Conservation (phyloP, 208 protist genomes). For the Acanthamoeba triangularis region DNA sequence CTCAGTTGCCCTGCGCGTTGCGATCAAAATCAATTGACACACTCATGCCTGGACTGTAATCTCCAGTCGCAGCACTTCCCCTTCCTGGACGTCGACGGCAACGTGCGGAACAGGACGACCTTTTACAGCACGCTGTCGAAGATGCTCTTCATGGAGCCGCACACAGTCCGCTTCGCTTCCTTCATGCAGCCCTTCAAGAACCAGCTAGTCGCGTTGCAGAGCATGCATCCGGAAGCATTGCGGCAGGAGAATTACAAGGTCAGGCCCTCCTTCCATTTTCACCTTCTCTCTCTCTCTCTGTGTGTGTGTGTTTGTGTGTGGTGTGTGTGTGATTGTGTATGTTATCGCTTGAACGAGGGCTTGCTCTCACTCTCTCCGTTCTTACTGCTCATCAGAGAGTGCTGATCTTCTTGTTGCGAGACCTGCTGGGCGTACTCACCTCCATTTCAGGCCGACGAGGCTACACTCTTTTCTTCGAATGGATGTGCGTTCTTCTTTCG, state of each 20-base stretch:
- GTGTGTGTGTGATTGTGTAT: no score
- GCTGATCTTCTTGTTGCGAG: constrained; percentile 77
- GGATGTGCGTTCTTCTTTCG: constrained; percentile 75
- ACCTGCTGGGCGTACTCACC: constrained; percentile 78
- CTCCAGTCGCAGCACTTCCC: constrained; percentile 82
- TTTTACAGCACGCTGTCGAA: constrained; percentile 84
- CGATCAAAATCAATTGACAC: not conserved
- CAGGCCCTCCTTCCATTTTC: no score
- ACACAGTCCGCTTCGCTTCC: constrained; percentile 75
- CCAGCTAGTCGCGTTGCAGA: constrained; percentile 19
- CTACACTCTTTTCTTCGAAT: constrained; percentile 83
- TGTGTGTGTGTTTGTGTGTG: no score
- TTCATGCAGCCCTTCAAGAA: constrained; percentile 83
- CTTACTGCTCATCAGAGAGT: constrained; percentile 11
- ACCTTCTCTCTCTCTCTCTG: no score
- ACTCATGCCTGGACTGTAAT: not conserved
- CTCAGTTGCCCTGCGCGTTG: not conserved
- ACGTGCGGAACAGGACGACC: constrained; percentile 80
- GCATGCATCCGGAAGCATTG: constrained; percentile 22
- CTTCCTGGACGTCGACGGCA: constrained; percentile 82
- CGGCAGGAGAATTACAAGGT: constrained; percentile 66
- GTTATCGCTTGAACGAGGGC: no score
- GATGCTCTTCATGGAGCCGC: constrained; percentile 85
- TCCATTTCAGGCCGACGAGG: constrained; percentile 63
- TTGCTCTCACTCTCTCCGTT: not conserved